Evolutionary conservation across 139 green algal species (phyloP), one percentile per base, ranked within the genome.

Genomic region (Volvox reticuliferus): DNA sequence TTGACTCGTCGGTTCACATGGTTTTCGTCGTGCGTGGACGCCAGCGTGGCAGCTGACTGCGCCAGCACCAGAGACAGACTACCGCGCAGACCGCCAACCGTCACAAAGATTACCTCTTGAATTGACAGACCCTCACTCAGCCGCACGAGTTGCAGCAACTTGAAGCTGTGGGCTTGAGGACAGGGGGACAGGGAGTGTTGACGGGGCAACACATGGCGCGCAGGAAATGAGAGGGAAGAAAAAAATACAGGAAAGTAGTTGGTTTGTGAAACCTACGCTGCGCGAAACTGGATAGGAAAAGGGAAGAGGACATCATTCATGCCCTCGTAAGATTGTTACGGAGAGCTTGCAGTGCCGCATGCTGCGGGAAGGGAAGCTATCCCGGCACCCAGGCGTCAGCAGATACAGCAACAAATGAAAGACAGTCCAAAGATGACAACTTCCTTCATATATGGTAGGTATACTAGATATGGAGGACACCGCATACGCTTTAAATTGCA

Each of bases 41-140:
- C 63, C 30, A 86, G 50, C 0, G 91, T 88, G 62, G 92, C 88
- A 32, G 97, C 80, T 1, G 86, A 82, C 75, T 90, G 73, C 26
- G 89, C 92, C 79, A 94, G 92, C 78, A 99, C 98, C 73, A 99
- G 95, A 5, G 95, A 97, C 68, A 99, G 89, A 16, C 94, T 93
- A 65, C 97, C 97, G n/a, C 97, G 89, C 73, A 99, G 92, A 1
- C 96, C 97, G 16, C 94, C 92, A 35, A 88, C 81, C n/a, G 91
- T 89, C 18, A 93, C 35, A 90, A 98, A 98, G 1, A 95, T 6
- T 22, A 97, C 91, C 86, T 97, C 93, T 55, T 92, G 88, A 12
- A 88, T 82, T 13, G n/a, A 30, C 50, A 92, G 30, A 3, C 33
- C 69, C 35, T 86, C 84, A 35, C 68, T 75, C 68, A 94, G 81